Conservation (phyloP, 2,329 filamentous ascomycete species). For the Proliferodiscus dingleyae region DNA sequence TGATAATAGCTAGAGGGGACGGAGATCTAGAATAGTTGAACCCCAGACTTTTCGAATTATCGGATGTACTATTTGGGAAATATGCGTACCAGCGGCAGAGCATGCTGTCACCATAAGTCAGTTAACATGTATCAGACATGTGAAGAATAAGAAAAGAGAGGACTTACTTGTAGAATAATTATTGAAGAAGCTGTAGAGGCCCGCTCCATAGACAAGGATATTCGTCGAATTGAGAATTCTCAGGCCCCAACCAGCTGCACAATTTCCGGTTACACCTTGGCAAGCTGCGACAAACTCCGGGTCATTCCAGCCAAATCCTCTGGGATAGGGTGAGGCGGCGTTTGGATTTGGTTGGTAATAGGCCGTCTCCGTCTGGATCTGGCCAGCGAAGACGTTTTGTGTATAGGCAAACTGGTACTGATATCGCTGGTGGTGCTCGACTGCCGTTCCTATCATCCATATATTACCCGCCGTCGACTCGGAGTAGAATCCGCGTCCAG, state of each 20-base stretch:
- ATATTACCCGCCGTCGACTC: conserved; percentile 41
- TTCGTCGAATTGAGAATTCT: conserved; percentile 47
- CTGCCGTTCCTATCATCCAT: conserved; percentile 44
- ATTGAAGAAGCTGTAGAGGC: conserved; percentile 52
- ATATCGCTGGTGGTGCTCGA: conserved; percentile 48
- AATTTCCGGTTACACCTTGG: conserved; percentile 33
- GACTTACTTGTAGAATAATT: too few relatives aligned
- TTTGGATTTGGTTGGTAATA: conserved; percentile 54
- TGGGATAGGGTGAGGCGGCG: conserved; percentile 33
- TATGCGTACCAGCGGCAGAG: too few relatives aligned
- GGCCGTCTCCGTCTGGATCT: conserved; percentile 65
- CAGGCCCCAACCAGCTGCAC: conserved; percentile 59
- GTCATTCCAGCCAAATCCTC: conserved; percentile 32
- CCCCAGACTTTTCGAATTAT: too few relatives aligned
- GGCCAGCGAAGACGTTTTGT: conserved; percentile 56
- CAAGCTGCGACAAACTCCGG: conserved; percentile 31
- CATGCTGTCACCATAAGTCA: too few relatives aligned
- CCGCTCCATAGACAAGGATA: conserved; percentile 46
- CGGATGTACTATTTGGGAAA: too few relatives aligned
- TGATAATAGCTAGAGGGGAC: too few relatives aligned
- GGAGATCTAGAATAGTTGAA: too few relatives aligned
- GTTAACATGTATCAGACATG: too few relatives aligned
- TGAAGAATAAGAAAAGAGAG: too few relatives aligned
- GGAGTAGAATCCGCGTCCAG: conserved; percentile 44
- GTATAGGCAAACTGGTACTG: conserved; percentile 50